Base-by-base conservation (phyloP, 2,329 filamentous ascomycete genomes). In the Ramularia endophylla region DNA sequence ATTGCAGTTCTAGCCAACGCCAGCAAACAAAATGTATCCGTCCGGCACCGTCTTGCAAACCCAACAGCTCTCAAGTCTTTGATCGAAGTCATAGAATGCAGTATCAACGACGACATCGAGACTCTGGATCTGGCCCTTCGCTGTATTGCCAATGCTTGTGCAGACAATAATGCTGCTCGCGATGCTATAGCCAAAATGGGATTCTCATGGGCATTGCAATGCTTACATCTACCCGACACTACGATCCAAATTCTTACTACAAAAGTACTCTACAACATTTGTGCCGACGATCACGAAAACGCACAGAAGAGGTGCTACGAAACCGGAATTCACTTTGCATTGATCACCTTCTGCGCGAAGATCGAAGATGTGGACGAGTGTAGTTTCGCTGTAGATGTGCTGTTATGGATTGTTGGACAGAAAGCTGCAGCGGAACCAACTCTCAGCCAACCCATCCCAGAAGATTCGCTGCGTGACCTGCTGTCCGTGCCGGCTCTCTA, bases 191-290 rank as follows among this genome's bases (percentile, higher is more conserved):
- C 42, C 3, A 5, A 61, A 55, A 58, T 64, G 18, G 43, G 43
- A n/a, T 47, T 53, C 38, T 30, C 30, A 18, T 55, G 52, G 42
- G 44, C 51, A 4, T 15, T 28, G 2, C 31, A 41, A 22, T 54
- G 48, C 36, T 38, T 56, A 9, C 22, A 20, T 5, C 29, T 40
- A 13, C 33, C 36, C 5, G 35, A 51, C 28, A 17, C 41, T 2
- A 12, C 44, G 27, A 29, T 49, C 8, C 20, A 35, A 28, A 32
- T 44, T 16, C 33, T 57, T 8, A 56, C 64, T 33, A 52, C 66
- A 22, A 65, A 61, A 28, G 67, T 69, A 2, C 50, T 70, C 9
- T 64, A 66, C 52, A 71, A 71, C 44, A 60, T 70, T 12, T 67
- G 65, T 48, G 63, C 63, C 15, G 67, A 53, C 5, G 67, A 52